Conservation (phyloP, 78 protist genomes). For the Parvularia atlantis region DNA sequence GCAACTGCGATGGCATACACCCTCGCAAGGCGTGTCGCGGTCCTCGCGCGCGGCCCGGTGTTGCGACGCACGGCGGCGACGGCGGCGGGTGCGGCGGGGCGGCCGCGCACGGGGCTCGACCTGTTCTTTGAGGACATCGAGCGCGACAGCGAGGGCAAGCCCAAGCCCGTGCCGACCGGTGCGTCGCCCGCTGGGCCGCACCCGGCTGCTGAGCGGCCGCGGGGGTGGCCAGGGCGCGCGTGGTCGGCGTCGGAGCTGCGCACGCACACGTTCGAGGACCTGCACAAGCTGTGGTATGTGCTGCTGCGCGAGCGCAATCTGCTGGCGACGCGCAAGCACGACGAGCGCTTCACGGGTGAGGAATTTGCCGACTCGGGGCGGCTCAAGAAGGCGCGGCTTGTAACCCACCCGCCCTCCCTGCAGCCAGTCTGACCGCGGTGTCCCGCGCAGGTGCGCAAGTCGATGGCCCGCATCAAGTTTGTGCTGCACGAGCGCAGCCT, state of each 20-base stretch:
- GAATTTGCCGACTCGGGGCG: constrained; percentile 28
- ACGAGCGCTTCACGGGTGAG: no score
- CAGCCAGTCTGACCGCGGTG: not conserved
- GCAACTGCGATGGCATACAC: no score
- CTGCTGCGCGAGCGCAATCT: constrained; percentile 50
- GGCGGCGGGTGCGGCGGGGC: no score
- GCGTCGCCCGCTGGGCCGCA: no score
- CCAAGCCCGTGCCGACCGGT: no score
- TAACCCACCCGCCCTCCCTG: not conserved
- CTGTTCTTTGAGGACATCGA: no score
- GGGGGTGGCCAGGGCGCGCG: constrained; percentile 22
- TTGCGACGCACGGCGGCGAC: no score
- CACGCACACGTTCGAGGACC: constrained; percentile 43
- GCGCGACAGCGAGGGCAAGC: no score
- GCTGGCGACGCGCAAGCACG: constrained; percentile 23
- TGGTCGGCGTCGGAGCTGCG: constrained; percentile 56
- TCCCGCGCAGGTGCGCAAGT: constrained; percentile 1
- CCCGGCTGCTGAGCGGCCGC: no score
- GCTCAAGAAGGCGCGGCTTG: constrained; percentile 16
- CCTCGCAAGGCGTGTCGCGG: no score
- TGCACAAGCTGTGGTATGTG: constrained; percentile 61
- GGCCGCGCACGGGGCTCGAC: no score
- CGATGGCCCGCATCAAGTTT: constrained; percentile 1
- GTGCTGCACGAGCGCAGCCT: not conserved
- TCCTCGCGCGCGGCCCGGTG: no score